Evolutionary conservation across 768 basidiomycete genomes (phyloP).

Genomic region (Suillus tomentosus): DNA sequence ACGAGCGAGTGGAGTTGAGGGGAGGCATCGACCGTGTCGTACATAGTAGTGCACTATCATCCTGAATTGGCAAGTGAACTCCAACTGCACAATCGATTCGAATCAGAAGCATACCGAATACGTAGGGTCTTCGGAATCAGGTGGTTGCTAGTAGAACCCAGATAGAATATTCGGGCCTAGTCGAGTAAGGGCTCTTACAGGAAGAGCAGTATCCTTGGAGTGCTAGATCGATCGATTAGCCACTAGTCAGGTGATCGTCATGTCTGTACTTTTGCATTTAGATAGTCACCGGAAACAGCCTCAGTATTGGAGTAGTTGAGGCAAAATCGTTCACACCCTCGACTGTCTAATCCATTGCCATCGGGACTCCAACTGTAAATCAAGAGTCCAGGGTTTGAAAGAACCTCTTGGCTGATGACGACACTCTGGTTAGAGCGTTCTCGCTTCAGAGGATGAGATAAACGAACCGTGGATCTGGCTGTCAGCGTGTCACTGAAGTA

Average conservation of each 20-base stretch:
- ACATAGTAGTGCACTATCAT: not conserved
- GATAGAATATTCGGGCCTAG: not conserved
- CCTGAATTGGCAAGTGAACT: not conserved
- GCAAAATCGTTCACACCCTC: not conserved
- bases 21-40: not conserved
- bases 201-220: not conserved
- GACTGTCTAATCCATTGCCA: not conserved
- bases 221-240: too few relatives aligned
- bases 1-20: not conserved
- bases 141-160: not conserved
- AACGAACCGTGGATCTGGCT: not conserved
- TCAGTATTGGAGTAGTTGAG: not conserved
- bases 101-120: slow-evolving; percentile 1
- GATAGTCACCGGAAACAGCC: not conserved
- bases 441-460: not conserved
- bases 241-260: not conserved
- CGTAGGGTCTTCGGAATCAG: not conserved
- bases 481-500: not conserved
- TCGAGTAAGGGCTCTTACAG: not conserved
- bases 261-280: not conserved
- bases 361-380: not conserved
- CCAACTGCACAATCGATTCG: not conserved
- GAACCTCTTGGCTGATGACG: not conserved
- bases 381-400: too few relatives aligned
- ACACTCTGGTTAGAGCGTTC: not conserved